These are phyloP conservation scores for Novymonas esmeraldas DNA, from an alignment of 208 protist species.

Conservation along the genomic window DNA sequence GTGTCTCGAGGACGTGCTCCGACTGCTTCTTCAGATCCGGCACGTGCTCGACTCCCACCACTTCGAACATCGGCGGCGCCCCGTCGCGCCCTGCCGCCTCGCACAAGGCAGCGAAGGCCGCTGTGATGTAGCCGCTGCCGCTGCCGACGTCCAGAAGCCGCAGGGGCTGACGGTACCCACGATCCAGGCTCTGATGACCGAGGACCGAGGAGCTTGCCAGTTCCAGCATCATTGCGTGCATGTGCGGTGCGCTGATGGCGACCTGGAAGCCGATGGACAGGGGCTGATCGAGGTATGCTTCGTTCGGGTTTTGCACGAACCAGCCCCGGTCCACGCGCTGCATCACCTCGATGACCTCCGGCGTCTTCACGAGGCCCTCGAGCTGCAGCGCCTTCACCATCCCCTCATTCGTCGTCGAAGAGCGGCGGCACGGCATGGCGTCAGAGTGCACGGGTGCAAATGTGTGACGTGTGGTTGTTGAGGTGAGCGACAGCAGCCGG, in stretches of 20 bases:
- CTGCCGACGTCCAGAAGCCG: constrained; percentile 84
- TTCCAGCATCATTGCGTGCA: constrained; percentile 91
- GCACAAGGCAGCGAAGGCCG: constrained; percentile 62
- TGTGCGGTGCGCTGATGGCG: constrained; percentile 92
- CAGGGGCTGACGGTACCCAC: constrained; percentile 19
- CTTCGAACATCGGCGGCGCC: constrained; percentile 31
- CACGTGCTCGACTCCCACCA: constrained; percentile 86
- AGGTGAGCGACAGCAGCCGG: neutral
- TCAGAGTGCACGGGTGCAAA: neutral
- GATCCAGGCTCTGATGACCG: constrained; percentile 4
- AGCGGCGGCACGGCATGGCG: constrained; percentile 89
- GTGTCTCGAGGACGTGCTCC: constrained; percentile 35
- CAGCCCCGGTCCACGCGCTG: constrained; percentile 72
- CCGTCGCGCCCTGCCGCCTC: constrained; percentile 32
- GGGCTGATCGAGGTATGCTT: constrained; percentile 77
- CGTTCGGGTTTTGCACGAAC: constrained; percentile 46
- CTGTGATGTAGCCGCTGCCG: constrained; percentile 91
- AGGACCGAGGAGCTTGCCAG: constrained; percentile 58
- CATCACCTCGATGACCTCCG: constrained; percentile 63
- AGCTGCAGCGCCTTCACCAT: constrained; percentile 63
- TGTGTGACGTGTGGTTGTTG: neutral
- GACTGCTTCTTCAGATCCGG: constrained; percentile 49
- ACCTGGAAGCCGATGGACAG: constrained; percentile 81
- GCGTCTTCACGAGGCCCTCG: constrained; percentile 53
- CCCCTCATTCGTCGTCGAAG: constrained; percentile 60